A percentile compares a stretch with the other conserved stretches of the same genome.
Evolutionary conservation across 2,329 filamentous ascomycete species (phyloP).

Genomic region (Juglanconis sp.): DNA sequence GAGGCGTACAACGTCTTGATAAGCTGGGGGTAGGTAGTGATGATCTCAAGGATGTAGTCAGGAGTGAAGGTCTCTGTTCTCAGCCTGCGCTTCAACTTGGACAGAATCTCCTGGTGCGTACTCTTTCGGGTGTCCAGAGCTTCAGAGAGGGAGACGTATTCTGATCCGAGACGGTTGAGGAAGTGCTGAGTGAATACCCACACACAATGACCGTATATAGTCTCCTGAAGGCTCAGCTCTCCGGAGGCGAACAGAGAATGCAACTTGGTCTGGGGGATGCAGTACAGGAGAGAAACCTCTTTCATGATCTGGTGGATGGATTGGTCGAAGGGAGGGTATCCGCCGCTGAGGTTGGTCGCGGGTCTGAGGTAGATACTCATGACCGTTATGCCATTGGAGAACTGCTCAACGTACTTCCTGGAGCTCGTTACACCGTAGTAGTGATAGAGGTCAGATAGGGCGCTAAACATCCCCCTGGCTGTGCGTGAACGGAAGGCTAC

Average conservation of each 20-base stretch:
- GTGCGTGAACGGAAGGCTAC: constrained; percentile 93
- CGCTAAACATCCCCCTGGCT: constrained; percentile 89
- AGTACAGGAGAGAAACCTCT: constrained; percentile 95
- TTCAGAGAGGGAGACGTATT: constrained; percentile 83
- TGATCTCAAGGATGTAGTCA: constrained; percentile 97
- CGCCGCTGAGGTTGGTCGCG: constrained; percentile 53
- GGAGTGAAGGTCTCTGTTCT: constrained; percentile 96
- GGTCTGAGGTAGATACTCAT: constrained; percentile 93
- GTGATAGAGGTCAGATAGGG: constrained; percentile 93
- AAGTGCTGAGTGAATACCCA: constrained; percentile 99
- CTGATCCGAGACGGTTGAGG: constrained; percentile 87
- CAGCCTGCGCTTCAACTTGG: constrained; percentile 91
- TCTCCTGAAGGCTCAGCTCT: constrained; percentile 87
- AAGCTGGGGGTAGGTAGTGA: constrained; percentile 82
- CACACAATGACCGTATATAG: constrained; percentile 93
- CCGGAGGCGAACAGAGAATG: constrained; percentile 84
- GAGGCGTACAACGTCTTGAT: constrained; percentile 85
- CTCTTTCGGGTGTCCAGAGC: constrained; percentile 79
- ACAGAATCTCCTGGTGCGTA: constrained; percentile 79
- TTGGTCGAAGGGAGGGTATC: constrained; percentile 78
- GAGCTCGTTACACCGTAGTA: constrained; percentile 97
- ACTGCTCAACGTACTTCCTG: constrained; percentile 97
- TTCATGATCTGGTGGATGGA: constrained; percentile 99
- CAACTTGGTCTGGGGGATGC: constrained; percentile 95
- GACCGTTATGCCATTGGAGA: constrained; percentile 96